A percentile compares a stretch with the other conserved stretches of the same genome.
Conservation (phyloP, 768 basidiomycete species). For the Leccinum aurantiacum region DNA sequence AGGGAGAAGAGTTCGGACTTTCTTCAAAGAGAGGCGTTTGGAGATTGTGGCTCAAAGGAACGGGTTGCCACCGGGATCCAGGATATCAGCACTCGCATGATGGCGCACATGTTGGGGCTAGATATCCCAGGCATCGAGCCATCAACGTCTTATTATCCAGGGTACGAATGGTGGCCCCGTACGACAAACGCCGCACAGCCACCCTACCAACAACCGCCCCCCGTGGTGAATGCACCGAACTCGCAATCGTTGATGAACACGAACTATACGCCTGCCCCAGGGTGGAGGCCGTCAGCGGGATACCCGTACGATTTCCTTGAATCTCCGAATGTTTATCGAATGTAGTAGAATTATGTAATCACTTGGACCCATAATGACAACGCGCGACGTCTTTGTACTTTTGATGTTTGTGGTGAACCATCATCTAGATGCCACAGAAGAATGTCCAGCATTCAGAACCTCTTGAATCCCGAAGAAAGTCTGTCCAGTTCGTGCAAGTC, state of each 20-base stretch:
- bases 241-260: conserved; percentile 13
- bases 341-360: conserved; percentile 31
- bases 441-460: conserved; percentile 58
- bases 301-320: conserved; percentile 25
- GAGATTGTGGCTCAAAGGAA: conserved; percentile 25
- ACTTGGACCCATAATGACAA: conserved; percentile 35
- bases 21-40: conserved; percentile 43
- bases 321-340: conserved; percentile 21
- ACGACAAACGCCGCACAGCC: conserved; percentile 15
- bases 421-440: conserved; percentile 23
- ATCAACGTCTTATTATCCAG: conserved; percentile 53
- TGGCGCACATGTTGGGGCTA: conserved; percentile 72
- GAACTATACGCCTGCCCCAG: conserved; percentile 19
- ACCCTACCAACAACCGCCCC: conserved; percentile 17
- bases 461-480: conserved; percentile 55
- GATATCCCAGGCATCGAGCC: conserved; percentile 58
- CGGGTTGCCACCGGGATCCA: conserved; percentile 47
- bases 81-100: conserved; percentile 61
- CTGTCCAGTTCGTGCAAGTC: conserved; percentile 43
- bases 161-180: conserved; percentile 69
- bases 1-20: conserved; percentile 49
- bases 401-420: conserved; percentile 12
- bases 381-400: conserved; percentile 5
- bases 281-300: conserved; percentile 21
- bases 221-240: conserved; percentile 2